Evolutionary conservation across 192 early-diverging fungal genomes (phyloP).

Genomic region (Cetraspora pellucida): DNA sequence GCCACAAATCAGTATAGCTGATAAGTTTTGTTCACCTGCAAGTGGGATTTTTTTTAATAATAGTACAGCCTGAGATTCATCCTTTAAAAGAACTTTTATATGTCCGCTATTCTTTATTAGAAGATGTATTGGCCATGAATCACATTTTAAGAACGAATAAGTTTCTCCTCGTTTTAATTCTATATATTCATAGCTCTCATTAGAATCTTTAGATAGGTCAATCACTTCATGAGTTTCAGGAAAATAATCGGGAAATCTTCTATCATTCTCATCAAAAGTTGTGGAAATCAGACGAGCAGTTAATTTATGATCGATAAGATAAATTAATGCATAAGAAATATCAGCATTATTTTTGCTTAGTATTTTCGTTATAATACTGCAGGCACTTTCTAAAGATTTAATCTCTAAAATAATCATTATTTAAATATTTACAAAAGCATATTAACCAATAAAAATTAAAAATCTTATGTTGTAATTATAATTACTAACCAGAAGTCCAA

Average conservation of each 20-base stretch:
- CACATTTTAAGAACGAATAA: too few relatives aligned
- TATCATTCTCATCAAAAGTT: conserved; percentile 27
- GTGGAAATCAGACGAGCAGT: background rate
- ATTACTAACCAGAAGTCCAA: conserved; percentile 8
- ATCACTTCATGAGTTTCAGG: background rate
- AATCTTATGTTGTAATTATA: background rate
- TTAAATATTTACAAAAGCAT: too few relatives aligned
- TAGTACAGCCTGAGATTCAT: too few relatives aligned
- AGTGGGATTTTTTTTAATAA: background rate
- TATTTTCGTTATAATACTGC: too few relatives aligned
- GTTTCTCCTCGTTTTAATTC: too few relatives aligned
- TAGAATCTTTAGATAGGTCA: too few relatives aligned
- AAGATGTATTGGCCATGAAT: background rate
- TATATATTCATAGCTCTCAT: too few relatives aligned
- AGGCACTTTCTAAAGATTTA: too few relatives aligned
- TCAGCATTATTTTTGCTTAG: background rate
- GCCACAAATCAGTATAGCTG: background rate
- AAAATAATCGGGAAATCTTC: conserved; percentile 16
- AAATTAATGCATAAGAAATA: conserved; percentile 11
- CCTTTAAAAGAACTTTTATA: background rate
- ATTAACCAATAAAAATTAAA: too few relatives aligned
- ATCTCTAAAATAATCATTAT: too few relatives aligned
- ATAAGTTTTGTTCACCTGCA: conserved; percentile 1
- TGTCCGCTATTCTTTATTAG: background rate
- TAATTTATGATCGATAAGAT: background rate